Evolutionary conservation across 176 grass and related monocot species (phyloP).

Genomic region (Carex parvula): DNA sequence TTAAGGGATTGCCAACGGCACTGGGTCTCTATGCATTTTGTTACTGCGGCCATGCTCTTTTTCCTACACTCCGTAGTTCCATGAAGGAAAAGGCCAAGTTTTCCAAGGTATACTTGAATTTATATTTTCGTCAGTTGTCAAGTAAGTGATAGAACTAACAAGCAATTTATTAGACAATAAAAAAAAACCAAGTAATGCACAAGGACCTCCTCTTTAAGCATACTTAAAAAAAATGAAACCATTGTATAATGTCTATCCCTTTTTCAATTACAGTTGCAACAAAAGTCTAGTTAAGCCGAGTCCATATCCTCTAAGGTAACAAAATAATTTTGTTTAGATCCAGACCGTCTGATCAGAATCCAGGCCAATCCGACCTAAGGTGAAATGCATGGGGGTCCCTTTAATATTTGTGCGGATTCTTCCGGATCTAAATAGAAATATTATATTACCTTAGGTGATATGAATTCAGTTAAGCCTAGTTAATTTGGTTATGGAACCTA

Average conservation of each 20-base stretch:
- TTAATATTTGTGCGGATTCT: too few species aligned
- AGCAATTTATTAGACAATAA: background rate
- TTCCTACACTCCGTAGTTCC: conserved; percentile 67
- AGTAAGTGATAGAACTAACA: background rate
- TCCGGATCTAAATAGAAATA: too few species aligned
- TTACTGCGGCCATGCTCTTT: conserved; percentile 77
- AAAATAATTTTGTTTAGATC: too few species aligned
- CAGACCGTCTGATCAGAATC: too few species aligned
- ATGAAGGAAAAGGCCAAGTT: conserved; percentile 71
- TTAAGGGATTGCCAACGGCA: conserved; percentile 54
- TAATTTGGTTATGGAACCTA: background rate
- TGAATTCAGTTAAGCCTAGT: background rate
- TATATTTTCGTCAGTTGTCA: background rate
- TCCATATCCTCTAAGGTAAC: too few species aligned
- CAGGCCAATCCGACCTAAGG: too few species aligned
- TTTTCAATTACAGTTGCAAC: background rate
- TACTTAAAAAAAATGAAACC: background rate
- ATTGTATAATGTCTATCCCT: background rate
- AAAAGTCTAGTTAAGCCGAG: background rate
- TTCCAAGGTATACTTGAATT: conserved; percentile 42
- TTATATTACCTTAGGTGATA: too few species aligned
- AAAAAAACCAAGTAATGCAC: background rate
- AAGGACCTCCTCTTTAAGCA: background rate
- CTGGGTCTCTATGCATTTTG: conserved; percentile 72
- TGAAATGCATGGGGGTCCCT: too few species aligned